Base-by-base conservation (phyloP, 495 filamentous ascomycete species). In the Diplogelasinospora grovesii region DNA sequence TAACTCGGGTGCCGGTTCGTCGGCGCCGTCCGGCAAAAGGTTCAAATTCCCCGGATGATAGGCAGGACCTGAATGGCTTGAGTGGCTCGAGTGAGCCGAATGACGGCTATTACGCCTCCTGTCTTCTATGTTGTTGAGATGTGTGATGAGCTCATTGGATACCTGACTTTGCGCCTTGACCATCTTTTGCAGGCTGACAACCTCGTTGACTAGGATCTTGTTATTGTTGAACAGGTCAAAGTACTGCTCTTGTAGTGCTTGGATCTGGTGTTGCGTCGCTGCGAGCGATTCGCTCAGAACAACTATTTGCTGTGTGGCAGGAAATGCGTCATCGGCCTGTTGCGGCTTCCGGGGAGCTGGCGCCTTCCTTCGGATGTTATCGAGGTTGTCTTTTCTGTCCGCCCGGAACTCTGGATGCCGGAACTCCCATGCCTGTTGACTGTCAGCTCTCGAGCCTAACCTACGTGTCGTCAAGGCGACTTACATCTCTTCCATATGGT, bases 371-470 rank as follows among this genome's bases (percentile, higher is more conserved):
- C 88, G 78, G 54, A 98, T 98, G 57, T 95, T 97, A 53, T 98
- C 92, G 11, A 98, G 74, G 22, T 89, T 89, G 49, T 97, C 93
- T 64, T 94, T 95, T 61, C 88, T 89, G 64, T 97, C 89, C 34
- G 82, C 80, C 48, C 89, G 83, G 66, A 98, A 98, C 56, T 97
- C 90, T 19, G 90, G 92, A 59, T 97, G 92, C 60, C 89, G 92
- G 59, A 98, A 98, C 61, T 98, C 93, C 89, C 89, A 96, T 9
- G 88, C 86, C 87, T 94, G 13, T 23, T 14, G 25, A 1, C 9
- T 41, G 54, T 62, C 45, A 61, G 52, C 40, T 46, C 44, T 47
- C 44, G 13, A 37, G 1, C 16, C 20, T 23, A 9, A 6, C 23
- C 20, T 22, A 19, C 34, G 13, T 19, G 20, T 9, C 10, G 30